These are phyloP conservation scores for Exophiala bonariae DNA, from an alignment of 2,329 filamentous ascomycete species.

Conservation along the genomic window DNA sequence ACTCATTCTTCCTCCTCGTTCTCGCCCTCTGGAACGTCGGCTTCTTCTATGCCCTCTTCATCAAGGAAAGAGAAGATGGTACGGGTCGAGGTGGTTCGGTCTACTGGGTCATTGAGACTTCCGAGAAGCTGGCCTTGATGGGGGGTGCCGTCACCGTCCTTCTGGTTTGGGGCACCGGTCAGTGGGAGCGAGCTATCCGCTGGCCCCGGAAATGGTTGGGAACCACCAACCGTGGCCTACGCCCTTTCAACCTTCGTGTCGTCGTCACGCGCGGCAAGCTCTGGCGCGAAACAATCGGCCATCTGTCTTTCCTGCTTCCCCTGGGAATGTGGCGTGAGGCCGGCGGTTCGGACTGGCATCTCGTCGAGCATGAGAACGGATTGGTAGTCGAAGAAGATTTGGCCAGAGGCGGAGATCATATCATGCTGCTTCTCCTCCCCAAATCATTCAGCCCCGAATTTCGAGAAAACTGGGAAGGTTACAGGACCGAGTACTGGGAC, in stretches of 20 bases:
- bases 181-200: slow-evolving; percentile 91
- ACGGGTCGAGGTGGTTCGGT: slow-evolving; percentile 80
- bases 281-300: slow-evolving; percentile 75
- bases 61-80: slow-evolving; percentile 94
- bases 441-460: slow-evolving; percentile 96
- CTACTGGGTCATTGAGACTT: slow-evolving; percentile 92
- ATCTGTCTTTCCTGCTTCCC: slow-evolving; percentile 74
- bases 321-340: slow-evolving; percentile 59
- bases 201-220: slow-evolving; percentile 92
- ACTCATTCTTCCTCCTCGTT: slow-evolving; percentile 85
- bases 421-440: slow-evolving; percentile 84
- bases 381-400: slow-evolving; percentile 81
- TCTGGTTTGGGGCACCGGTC: slow-evolving; percentile 89
- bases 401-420: slow-evolving; percentile 83
- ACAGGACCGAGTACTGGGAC: slow-evolving; percentile 94
- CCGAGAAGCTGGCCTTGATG: slow-evolving; percentile 87
- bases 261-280: slow-evolving; percentile 81
- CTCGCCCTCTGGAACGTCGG: slow-evolving; percentile 77
- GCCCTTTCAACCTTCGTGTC: slow-evolving; percentile 94
- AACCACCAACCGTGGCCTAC: slow-evolving; percentile 83
- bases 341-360: slow-evolving; percentile 66
- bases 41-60: slow-evolving; percentile 87
- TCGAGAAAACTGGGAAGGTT: slow-evolving; percentile 94
- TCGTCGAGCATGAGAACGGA: slow-evolving; percentile 62
- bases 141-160: slow-evolving; percentile 84